Percentiles rank a stretch among this genome's conserved stretches.
phyloP scores from a whole-genome alignment of 2,329 filamentous ascomycete genomes.

The Didymella glomerata region DNA sequence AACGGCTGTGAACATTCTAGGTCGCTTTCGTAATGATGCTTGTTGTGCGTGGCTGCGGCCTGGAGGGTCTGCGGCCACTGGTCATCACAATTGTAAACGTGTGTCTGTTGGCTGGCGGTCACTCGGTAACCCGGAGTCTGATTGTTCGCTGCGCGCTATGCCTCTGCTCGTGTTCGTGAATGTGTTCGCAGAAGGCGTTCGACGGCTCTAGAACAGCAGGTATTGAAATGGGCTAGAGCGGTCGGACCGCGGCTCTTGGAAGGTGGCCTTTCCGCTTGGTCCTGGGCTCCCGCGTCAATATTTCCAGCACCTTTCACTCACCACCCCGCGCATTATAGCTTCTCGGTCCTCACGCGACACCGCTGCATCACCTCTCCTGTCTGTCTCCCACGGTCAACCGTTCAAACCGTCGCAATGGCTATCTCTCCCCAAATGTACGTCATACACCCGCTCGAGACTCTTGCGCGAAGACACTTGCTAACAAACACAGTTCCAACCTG shows the following conservation, averaged over 20 bases:
- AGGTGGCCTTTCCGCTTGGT: background rate
- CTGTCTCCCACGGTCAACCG: background rate
- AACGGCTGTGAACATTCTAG: no score
- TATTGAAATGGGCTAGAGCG: slow-evolving; percentile 33
- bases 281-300: slow-evolving; percentile 31
- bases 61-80: background rate
- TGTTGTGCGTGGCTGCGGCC: no score
- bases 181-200: slow-evolving; percentile 41
- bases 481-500: slow-evolving; percentile 47
- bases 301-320: slow-evolving; percentile 26
- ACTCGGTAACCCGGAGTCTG: no score
- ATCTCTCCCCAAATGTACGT: slow-evolving; percentile 51
- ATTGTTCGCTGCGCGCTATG: background rate
- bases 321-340: slow-evolving; percentile 19
- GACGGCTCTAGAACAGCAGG: slow-evolving; percentile 36
- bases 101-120: background rate
- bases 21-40: no score
- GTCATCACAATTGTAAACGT: background rate
- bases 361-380: background rate
- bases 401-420: slow-evolving; percentile 40
- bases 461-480: slow-evolving; percentile 31
- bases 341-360: background rate
- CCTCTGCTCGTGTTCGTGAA: slow-evolving; percentile 3
- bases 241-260: slow-evolving; percentile 3
- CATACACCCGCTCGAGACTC: slow-evolving; percentile 1